Evolutionary conservation across 2,329 filamentous ascomycete species (phyloP).

Genomic region (Tolypocladium ovalisporum): DNA sequence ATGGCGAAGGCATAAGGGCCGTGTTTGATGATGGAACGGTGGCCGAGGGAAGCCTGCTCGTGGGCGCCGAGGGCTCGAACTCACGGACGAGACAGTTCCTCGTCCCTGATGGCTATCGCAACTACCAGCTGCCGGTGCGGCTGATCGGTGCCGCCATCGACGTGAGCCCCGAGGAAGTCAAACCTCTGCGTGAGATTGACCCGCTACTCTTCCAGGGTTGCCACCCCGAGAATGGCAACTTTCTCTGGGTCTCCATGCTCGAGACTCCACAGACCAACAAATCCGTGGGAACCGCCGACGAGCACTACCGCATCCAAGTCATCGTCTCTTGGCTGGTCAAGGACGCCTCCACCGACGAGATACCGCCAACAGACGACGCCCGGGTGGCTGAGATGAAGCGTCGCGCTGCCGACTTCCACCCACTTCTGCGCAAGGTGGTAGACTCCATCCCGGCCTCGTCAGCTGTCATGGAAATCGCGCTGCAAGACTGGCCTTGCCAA

Average conservation of each 20-base stretch:
- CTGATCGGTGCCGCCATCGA: slow-evolving; percentile 25
- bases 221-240: slow-evolving; percentile 37
- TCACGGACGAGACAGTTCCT: slow-evolving; percentile 24
- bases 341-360: slow-evolving; percentile 18
- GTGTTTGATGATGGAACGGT: slow-evolving; percentile 20
- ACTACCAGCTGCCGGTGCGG: slow-evolving; percentile 23
- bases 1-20: slow-evolving; percentile 12
- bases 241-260: slow-evolving; percentile 37
- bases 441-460: slow-evolving; percentile 30
- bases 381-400: slow-evolving; percentile 29
- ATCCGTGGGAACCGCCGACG: slow-evolving; percentile 16
- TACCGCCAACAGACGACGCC: slow-evolving; percentile 18
- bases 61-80: slow-evolving; percentile 29
- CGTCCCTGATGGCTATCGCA: slow-evolving; percentile 17
- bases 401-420: slow-evolving; percentile 18
- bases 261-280: slow-evolving; percentile 26
- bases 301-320: slow-evolving; percentile 31
- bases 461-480: slow-evolving; percentile 21
- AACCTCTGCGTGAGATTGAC: slow-evolving; percentile 33
- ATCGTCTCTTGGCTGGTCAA: slow-evolving; percentile 34
- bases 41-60: slow-evolving; percentile 20
- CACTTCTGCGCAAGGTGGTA: slow-evolving; percentile 29
- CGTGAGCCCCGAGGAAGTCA: slow-evolving; percentile 25
- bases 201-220: slow-evolving; percentile 43
- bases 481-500: slow-evolving; percentile 24